Evolutionary conservation across 345 rosid species (phyloP).

Genomic region (Litchi chinensis): DNA sequence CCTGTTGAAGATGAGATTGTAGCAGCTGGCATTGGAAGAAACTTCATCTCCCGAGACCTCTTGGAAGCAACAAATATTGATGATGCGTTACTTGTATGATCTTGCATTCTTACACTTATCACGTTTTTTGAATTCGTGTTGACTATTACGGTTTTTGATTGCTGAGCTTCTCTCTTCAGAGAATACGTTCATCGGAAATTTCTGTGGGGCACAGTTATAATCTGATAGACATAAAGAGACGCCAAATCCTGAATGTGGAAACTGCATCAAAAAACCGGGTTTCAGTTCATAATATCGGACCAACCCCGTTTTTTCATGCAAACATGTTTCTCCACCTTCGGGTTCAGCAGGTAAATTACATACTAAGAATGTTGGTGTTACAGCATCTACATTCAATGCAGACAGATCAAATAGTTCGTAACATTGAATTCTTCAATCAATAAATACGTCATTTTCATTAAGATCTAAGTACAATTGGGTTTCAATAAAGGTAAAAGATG

Average conservation of each 20-base stretch:
- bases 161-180: slow-evolving; percentile 30
- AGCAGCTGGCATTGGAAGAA: slow-evolving; percentile 52
- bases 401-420: not conserved
- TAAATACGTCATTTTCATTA: slow-evolving; percentile 6
- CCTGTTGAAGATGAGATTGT: slow-evolving; percentile 49
- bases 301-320: slow-evolving; percentile 61
- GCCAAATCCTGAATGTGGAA: slow-evolving; percentile 51
- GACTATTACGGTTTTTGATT: not conserved
- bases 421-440: not conserved
- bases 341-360: slow-evolving; percentile 48
- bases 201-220: slow-evolving; percentile 68
- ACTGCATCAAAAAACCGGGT: slow-evolving; percentile 55
- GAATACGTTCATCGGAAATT: slow-evolving; percentile 43
- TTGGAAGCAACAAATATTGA: slow-evolving; percentile 55
- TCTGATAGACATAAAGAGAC: slow-evolving; percentile 36
- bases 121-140: slow-evolving; percentile 2
- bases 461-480: slow-evolving; percentile 8
- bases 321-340: slow-evolving; percentile 67
- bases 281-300: slow-evolving; percentile 48
- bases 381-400: not conserved
- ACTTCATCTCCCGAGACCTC: slow-evolving; percentile 58
- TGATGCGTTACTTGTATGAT: slow-evolving; percentile 45
- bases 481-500: slow-evolving; percentile 45
- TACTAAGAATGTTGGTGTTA: not conserved
- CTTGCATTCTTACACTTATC: not conserved